Percentiles rank a stretch among this genome's conserved stretches.
These are phyloP conservation scores for Mycena galericulata DNA, from an alignment of 768 basidiomycete species.

Conservation along the genomic window DNA sequence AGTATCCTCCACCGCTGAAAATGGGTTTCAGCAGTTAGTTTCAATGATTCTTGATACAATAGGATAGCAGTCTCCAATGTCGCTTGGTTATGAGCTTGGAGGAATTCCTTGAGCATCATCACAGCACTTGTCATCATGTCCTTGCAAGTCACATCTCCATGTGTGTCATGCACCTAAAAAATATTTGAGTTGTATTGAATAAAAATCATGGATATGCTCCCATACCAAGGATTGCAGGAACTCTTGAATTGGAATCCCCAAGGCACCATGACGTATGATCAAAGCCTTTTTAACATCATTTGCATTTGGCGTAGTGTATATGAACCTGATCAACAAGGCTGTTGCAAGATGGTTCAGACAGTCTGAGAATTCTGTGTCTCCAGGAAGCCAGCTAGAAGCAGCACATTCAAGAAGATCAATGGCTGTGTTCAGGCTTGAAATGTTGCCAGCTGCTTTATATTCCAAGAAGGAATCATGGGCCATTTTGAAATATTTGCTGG, in stretches of 20 bases:
- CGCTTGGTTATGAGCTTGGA: not conserved
- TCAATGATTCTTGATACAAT: not conserved
- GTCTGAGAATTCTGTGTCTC: not conserved
- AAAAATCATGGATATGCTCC: not conserved
- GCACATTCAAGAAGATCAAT: not conserved
- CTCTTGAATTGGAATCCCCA: not conserved
- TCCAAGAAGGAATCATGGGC: not conserved
- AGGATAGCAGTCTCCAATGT: not conserved
- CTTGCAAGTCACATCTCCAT: not conserved
- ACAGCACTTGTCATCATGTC: not conserved
- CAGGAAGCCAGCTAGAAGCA: not conserved
- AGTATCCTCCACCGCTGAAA: too few species aligned
- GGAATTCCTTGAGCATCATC: too few species aligned
- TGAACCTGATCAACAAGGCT: not conserved
- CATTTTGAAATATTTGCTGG: not conserved
- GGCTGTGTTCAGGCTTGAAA: not conserved
- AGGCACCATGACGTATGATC: not conserved
- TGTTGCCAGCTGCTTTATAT: constrained; percentile 5
- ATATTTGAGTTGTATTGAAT: not conserved
- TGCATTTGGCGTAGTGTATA: not conserved
- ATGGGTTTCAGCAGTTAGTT: not conserved
- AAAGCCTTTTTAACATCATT: not conserved
- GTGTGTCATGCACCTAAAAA: not conserved
- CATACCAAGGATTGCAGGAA: not conserved
- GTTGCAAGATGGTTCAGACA: not conserved